Evolutionary conservation across 768 basidiomycete species (phyloP).

Genomic region (Psilocybe sp.): DNA sequence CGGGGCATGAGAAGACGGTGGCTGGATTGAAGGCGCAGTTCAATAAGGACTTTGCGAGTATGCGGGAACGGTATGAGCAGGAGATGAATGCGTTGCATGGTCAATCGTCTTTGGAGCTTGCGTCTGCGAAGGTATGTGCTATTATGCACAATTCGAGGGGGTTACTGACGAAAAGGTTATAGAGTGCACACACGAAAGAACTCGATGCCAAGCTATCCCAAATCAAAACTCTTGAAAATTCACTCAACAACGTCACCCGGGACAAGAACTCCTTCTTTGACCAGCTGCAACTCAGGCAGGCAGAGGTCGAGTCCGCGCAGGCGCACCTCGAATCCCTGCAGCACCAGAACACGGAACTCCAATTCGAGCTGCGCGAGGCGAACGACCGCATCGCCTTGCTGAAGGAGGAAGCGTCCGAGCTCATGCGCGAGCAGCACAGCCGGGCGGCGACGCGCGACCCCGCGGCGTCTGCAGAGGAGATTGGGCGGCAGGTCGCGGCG

Average conservation of each 20-base stretch:
- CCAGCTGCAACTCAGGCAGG: conserved; percentile 82
- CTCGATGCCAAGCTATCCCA: conserved; percentile 55
- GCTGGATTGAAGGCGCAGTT: conserved; percentile 62
- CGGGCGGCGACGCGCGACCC: conserved; percentile 34
- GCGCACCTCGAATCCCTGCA: conserved; percentile 72
- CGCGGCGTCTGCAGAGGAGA: conserved; percentile 55
- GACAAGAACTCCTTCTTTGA: conserved; percentile 87
- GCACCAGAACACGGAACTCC: conserved; percentile 77
- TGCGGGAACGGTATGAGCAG: conserved; percentile 71
- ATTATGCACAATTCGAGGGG: neutral
- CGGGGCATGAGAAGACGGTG: conserved; percentile 62
- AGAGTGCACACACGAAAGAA: conserved; percentile 74
- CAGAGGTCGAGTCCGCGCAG: conserved; percentile 83
- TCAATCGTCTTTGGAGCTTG: conserved; percentile 76
- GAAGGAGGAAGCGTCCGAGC: conserved; percentile 66
- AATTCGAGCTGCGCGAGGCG: conserved; percentile 82
- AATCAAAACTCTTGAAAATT: conserved; percentile 67
- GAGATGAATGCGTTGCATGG: conserved; percentile 63
- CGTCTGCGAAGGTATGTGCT: conserved; percentile 63
- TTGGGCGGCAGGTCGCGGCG: conserved; percentile 70
- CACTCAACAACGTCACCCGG: conserved; percentile 61
- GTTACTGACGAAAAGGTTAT: conserved; percentile 7
- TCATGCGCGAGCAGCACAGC: conserved; percentile 55
- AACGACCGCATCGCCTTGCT: conserved; percentile 70
- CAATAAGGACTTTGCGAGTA: conserved; percentile 62